phyloP scores from a whole-genome alignment of 1,139 yeast genomes.

The Yamadazyma spencermartinsiae region DNA sequence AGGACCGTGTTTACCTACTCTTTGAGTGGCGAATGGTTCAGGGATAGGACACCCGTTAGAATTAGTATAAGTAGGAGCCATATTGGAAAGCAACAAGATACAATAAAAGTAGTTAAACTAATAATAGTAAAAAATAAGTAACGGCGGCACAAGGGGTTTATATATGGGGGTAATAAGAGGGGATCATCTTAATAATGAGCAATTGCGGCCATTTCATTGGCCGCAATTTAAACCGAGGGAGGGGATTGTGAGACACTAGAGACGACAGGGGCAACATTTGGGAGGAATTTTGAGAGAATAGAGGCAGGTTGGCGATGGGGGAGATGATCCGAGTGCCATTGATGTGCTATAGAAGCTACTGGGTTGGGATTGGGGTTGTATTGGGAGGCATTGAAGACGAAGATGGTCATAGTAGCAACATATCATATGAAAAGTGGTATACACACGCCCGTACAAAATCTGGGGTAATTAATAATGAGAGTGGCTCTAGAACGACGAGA shows the following conservation, averaged over 20 bases:
- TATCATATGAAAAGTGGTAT: no score
- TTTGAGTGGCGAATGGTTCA: constrained; percentile 70
- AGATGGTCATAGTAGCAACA: no score
- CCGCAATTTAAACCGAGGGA: constrained; percentile 1
- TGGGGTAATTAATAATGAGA: no score
- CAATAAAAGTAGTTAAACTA: no score
- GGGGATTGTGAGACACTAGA: neutral
- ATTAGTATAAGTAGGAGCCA: constrained; percentile 57
- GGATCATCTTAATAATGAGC: constrained; percentile 1
- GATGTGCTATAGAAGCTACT: neutral
- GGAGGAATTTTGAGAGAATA: no score
- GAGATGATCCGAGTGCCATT: neutral
- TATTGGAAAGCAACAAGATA: constrained; percentile 8
- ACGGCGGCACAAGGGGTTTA: constrained; percentile 1
- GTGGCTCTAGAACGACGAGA: no score
- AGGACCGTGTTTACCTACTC: constrained; percentile 76
- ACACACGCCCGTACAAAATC: no score
- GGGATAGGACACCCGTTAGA: constrained; percentile 74
- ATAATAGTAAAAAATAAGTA: constrained; percentile 2
- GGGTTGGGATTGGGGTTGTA: no score
- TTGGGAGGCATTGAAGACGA: no score
- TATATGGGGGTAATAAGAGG: constrained; percentile 1
- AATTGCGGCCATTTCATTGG: constrained; percentile 2
- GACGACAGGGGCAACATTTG: no score
- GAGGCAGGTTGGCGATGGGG: no score